These are phyloP conservation scores for Madurella mycetomatis DNA, from an alignment of 2,329 filamentous ascomycete species.

Conservation along the genomic window DNA sequence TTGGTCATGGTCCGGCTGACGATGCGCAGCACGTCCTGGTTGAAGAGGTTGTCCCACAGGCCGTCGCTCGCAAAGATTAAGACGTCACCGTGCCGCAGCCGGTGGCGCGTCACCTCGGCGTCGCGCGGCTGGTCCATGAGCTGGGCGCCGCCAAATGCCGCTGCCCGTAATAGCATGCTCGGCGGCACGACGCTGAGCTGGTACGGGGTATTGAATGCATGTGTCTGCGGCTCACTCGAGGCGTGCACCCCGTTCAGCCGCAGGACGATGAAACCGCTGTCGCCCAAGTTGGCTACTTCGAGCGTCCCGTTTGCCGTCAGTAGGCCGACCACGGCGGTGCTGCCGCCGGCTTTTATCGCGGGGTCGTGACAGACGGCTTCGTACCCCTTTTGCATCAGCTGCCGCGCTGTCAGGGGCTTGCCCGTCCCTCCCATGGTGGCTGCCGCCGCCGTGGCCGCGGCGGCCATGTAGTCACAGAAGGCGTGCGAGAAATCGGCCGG, in stretches of 20 bases:
- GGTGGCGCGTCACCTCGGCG: conserved; percentile 71
- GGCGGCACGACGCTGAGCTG: conserved; percentile 86
- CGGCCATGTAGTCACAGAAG: conserved; percentile 89
- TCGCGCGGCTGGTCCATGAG: conserved; percentile 81
- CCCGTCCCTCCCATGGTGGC: conserved; percentile 23
- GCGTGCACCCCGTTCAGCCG: conserved; percentile 80
- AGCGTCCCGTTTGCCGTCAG: conserved; percentile 67
- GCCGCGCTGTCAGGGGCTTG: conserved; percentile 53
- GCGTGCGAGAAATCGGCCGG: conserved; percentile 94
- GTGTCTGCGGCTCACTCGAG: conserved; percentile 81
- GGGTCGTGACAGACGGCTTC: conserved; percentile 72
- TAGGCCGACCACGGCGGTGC: conserved; percentile 85
- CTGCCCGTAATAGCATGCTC: conserved; percentile 71
- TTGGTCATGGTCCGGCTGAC: conserved; percentile 72
- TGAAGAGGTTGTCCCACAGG: conserved; percentile 91
- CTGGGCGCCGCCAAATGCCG: conserved; percentile 75
- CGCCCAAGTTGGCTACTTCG: conserved; percentile 89
- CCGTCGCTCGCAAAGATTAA: conserved; percentile 93
- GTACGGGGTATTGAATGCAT: conserved; percentile 96
- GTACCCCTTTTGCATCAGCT: conserved; percentile 79
- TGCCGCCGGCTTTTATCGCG: conserved; percentile 74
- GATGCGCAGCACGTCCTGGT: conserved; percentile 80
- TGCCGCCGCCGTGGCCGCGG: conserved; percentile 59
- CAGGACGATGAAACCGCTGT: conserved; percentile 88
- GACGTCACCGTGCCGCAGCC: conserved; percentile 83